Conservation (phyloP, 768 basidiomycete species). For the Rhizopogon sp. region DNA sequence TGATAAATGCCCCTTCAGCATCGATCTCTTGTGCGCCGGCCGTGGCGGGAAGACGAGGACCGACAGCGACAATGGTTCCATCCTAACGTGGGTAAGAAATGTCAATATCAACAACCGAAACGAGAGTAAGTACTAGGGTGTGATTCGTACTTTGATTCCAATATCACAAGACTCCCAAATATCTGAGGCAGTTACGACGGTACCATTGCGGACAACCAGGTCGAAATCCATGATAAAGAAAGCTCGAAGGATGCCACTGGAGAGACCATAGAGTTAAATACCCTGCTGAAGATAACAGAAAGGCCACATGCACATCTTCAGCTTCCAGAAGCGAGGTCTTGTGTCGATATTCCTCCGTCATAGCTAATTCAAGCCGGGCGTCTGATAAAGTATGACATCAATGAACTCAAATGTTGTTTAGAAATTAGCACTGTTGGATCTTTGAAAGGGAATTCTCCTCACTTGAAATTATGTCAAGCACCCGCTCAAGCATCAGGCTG, state of each 20-base stretch:
- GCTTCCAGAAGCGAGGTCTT: neutral
- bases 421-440: no score
- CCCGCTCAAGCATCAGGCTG: neutral
- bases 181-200: slow-evolving; percentile 12
- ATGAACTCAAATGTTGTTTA: no score
- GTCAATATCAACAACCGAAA: no score
- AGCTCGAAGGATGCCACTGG: neutral
- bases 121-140: neutral
- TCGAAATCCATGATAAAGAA: slow-evolving; percentile 8
- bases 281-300: neutral
- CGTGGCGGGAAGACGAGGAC: slow-evolving; percentile 6
- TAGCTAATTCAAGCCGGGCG: neutral
- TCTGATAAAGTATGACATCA: neutral
- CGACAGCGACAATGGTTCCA: slow-evolving; percentile 25
- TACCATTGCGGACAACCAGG: slow-evolving; percentile 8
- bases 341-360: neutral
- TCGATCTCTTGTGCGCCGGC: slow-evolving; percentile 25
- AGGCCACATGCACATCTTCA: neutral
- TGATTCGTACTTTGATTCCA: slow-evolving; percentile 15
- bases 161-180: slow-evolving; percentile 19
- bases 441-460: no score
- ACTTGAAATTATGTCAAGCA: neutral
- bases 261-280: neutral
- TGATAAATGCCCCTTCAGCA: slow-evolving; percentile 29
- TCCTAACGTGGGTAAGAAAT: slow-evolving; percentile 7